Percentiles rank a stretch among this genome's conserved stretches.
Conservation (phyloP, 2,329 filamentous ascomycete species). For the Ilyonectria robusta region DNA sequence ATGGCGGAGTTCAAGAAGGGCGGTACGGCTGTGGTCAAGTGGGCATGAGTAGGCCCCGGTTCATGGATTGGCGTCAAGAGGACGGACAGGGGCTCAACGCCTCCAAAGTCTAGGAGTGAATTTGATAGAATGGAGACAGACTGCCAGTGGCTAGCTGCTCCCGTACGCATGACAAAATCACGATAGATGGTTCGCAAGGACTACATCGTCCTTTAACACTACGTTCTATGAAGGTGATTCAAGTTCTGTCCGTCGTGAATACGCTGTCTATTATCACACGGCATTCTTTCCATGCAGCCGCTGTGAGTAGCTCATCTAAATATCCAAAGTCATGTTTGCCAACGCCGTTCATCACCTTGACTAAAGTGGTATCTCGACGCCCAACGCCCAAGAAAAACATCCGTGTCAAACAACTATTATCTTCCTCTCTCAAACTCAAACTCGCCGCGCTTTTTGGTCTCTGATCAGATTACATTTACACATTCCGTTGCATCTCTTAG, state of each 20-base stretch:
- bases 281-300: conserved; percentile 16
- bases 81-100: conserved; percentile 11
- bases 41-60: conserved; percentile 49
- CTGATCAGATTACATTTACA: neutral
- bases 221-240: neutral
- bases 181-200: conserved; percentile 21
- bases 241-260: neutral
- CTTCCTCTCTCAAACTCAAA: neutral
- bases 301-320: conserved; percentile 29
- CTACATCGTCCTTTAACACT: neutral
- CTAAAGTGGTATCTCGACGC: conserved; percentile 47
- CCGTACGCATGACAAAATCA: conserved; percentile 22
- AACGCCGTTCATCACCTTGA: conserved; percentile 31
- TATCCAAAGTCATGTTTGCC: conserved; percentile 11
- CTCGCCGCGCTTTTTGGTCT: neutral
- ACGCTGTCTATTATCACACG: conserved; percentile 15
- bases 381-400: conserved; percentile 40
- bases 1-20: conserved; percentile 77
- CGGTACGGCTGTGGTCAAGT: conserved; percentile 76
- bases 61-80: conserved; percentile 37
- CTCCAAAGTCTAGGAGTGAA: conserved; percentile 11
- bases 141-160: conserved; percentile 2
- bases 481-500: neutral
- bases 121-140: conserved; percentile 25
- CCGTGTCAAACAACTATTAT: conserved; percentile 16